Evolutionary conservation across 345 rosid genomes (phyloP).

Genomic region (Geranium rotundifolium): DNA sequence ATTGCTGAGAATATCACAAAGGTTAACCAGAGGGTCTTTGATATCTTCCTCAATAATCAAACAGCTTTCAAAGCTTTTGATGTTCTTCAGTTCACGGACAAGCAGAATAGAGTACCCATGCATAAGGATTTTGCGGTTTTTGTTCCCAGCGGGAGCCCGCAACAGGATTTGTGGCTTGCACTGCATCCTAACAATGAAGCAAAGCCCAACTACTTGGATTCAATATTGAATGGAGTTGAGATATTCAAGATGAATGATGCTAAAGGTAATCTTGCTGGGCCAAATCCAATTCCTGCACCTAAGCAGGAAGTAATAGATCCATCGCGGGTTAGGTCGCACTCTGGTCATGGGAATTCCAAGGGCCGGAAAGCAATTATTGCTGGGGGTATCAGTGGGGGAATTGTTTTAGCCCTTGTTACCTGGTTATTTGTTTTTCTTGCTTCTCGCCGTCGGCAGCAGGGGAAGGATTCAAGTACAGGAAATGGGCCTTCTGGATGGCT

Average conservation of each 20-base stretch:
- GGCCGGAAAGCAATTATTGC: conserved; percentile 43
- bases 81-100: conserved; percentile 31
- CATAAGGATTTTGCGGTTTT: conserved; percentile 45
- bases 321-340: conserved; percentile 16
- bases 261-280: conserved; percentile 61
- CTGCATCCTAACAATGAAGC: conserved; percentile 34
- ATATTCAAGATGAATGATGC: conserved; percentile 55
- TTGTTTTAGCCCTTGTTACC: conserved; percentile 38
- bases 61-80: conserved; percentile 49
- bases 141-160: conserved; percentile 34
- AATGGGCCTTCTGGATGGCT: conserved; percentile 97
- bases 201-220: conserved; percentile 46
- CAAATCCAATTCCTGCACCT: conserved; percentile 69
- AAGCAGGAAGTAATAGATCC: conserved; percentile 33
- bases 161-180: conserved; percentile 74
- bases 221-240: conserved; percentile 77
- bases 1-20: conserved; percentile 22
- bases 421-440: conserved; percentile 46
- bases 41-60: conserved; percentile 52
- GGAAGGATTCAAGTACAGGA: conserved; percentile 54
- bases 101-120: conserved; percentile 33
- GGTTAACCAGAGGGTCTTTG: conserved; percentile 56
- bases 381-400: conserved; percentile 63
- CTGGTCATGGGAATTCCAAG: conserved; percentile 22
- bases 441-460: conserved; percentile 32